phyloP scores from a whole-genome alignment of 306 rosid genomes.

The Argentina anserina region DNA sequence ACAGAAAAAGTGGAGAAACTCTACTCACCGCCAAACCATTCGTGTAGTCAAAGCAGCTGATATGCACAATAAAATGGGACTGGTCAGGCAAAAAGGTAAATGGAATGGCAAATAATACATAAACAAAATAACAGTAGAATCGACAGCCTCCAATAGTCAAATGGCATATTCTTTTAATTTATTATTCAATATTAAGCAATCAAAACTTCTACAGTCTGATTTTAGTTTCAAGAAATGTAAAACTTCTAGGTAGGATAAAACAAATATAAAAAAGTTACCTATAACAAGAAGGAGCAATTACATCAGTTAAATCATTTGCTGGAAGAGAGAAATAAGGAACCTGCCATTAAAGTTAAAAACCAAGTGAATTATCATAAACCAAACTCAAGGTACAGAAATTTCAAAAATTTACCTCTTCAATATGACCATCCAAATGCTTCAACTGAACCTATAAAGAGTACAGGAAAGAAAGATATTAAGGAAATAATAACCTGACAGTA shows the following conservation, averaged over 20 bases:
- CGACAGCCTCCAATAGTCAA: not conserved
- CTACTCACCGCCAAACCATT: slow-evolving; percentile 94
- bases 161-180: not conserved
- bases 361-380: slow-evolving; percentile 33
- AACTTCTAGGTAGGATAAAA: not conserved
- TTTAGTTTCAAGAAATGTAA: not conserved
- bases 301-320: slow-evolving; percentile 95
- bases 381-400: slow-evolving; percentile 9
- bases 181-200: not conserved
- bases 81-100: slow-evolving; percentile 26
- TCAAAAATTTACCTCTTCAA: slow-evolving; percentile 66
- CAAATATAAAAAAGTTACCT: slow-evolving; percentile 44
- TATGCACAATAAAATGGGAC: slow-evolving; percentile 21
- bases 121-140: not conserved
- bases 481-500: slow-evolving; percentile 7
- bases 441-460: slow-evolving; percentile 60
- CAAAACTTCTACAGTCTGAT: not conserved
- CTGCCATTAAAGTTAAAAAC: slow-evolving; percentile 49
- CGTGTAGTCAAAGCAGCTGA: slow-evolving; percentile 95
- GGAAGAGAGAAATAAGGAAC: slow-evolving; percentile 98
- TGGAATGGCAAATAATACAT: not conserved
- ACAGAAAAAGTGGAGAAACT: too few relatives aligned
- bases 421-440: slow-evolving; percentile 95
- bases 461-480: slow-evolving; percentile 8
- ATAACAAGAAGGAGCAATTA: slow-evolving; percentile 97